These are phyloP conservation scores for Ceratocystis lukuohia DNA, from an alignment of 2,329 filamentous ascomycete genomes.

Conservation along the genomic window DNA sequence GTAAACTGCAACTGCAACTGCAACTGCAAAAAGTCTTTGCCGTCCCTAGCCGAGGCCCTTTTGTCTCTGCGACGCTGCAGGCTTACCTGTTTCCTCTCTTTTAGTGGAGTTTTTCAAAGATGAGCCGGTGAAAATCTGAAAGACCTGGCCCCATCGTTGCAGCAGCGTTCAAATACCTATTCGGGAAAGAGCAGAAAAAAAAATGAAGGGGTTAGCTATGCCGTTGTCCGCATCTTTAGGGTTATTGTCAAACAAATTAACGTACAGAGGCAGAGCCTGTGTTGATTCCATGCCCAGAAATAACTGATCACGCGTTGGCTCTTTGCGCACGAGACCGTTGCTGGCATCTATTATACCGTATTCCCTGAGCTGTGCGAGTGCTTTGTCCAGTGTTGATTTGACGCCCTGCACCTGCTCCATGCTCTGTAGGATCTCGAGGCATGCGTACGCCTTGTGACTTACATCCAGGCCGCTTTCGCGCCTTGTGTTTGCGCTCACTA, in stretches of 20 bases:
- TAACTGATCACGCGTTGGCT: conserved; percentile 2
- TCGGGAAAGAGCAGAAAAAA: background rate
- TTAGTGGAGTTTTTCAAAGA: conserved; percentile 1
- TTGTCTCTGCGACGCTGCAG: background rate
- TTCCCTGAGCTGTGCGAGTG: background rate
- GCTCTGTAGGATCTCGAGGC: conserved; percentile 22
- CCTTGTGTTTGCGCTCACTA: conserved; percentile 17
- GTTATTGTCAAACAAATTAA: background rate
- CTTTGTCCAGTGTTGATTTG: conserved; percentile 1
- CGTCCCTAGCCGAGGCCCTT: background rate
- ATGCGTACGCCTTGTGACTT: conserved; percentile 16
- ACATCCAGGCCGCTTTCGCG: conserved; percentile 8
- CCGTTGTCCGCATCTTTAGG: background rate
- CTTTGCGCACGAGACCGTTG: conserved; percentile 1
- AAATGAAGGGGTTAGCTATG: background rate
- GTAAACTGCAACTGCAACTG: too few species aligned
- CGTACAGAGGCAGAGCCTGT: background rate
- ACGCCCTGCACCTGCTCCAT: conserved; percentile 24
- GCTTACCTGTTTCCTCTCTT: background rate
- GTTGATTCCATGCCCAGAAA: conserved; percentile 6
- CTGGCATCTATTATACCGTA: conserved; percentile 1
- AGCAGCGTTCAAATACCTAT: background rate
- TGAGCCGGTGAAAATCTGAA: background rate
- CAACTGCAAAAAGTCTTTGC: background rate
- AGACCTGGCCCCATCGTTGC: background rate